Conservation (phyloP, 1,284 basidiomycete genomes). For the Leccinum pachyderme region DNA sequence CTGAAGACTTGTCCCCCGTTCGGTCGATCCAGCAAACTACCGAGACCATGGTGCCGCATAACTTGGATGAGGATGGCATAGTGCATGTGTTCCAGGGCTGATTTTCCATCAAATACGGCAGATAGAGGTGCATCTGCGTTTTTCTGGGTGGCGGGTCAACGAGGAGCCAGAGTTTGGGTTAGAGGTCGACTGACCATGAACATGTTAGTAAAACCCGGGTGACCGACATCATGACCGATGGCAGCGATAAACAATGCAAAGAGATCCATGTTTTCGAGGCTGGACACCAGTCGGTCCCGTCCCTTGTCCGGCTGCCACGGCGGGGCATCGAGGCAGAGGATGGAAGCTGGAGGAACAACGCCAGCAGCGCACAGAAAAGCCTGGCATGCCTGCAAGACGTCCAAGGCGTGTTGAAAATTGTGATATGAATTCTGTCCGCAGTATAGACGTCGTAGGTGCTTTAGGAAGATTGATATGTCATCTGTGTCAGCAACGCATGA, state of each 20-base stretch:
- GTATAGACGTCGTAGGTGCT: constrained; percentile 83
- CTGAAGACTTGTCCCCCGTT: constrained; percentile 56
- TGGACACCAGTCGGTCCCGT: constrained; percentile 47
- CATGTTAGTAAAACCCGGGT: constrained; percentile 87
- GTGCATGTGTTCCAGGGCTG: constrained; percentile 92
- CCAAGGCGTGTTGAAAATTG: constrained; percentile 93
- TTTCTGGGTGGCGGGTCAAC: constrained; percentile 55
- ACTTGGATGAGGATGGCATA: constrained; percentile 80
- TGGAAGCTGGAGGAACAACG: constrained; percentile 73
- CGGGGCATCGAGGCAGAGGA: constrained; percentile 39
- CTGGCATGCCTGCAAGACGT: constrained; percentile 91
- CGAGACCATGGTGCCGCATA: constrained; percentile 79
- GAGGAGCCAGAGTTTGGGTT: neutral
- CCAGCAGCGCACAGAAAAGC: constrained; percentile 76
- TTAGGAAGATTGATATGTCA: constrained; percentile 73
- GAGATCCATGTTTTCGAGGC: constrained; percentile 66
- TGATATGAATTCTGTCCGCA: constrained; percentile 90
- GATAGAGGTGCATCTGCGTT: constrained; percentile 89
- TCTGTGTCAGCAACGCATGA: constrained; percentile 40
- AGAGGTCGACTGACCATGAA: constrained; percentile 73
- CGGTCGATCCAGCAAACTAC: constrained; percentile 57
- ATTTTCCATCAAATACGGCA: constrained; percentile 83
- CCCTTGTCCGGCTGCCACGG: constrained; percentile 50
- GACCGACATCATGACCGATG: constrained; percentile 93
- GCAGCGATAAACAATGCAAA: constrained; percentile 85